Evolutionary conservation across 768 basidiomycete species (phyloP), one percentile per base, ranked within the genome.

Genomic region (Floccularia luteovirens): DNA sequence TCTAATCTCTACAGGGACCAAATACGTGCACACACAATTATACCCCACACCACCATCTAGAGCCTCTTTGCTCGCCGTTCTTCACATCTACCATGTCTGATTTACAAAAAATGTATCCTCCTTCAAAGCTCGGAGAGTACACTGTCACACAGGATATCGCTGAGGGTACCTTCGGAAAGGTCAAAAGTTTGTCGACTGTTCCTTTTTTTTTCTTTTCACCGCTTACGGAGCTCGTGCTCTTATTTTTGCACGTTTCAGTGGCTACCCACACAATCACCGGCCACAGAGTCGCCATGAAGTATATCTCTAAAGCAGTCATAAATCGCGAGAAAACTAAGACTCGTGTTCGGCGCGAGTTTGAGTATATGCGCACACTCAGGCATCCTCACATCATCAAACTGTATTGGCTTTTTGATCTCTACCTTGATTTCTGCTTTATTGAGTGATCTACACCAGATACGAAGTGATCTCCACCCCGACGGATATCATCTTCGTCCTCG

Each of bases 311-410:
- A 59, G 87, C 88, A 24, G 90, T 88, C 49, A 98, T 98, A 42
- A 80, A 85, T 50, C 77, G 82, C 50, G 87, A 89, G 48, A 89
- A 89, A 61, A 96, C 90, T 53, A 92, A 90, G 63, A 83, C 83
- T 41, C 67, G 94, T 43, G 93, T 98, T 5, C 82, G 88, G 55
- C 78, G 91, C 34, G 94, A 98, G 63, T 96, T 96, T 48, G 92
- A 97, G 57, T 98, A 96, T 65, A 87, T 99, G 77, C 81, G 90
- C 41, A 79, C 89, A 25, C 77, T 99, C 13, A 72, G 90, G 27
- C 96, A 99, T 59, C 84, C 94, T 0, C 94, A 99, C 57, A 97
- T 99, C 60, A 87, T 97, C 72, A 98, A 98, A 64, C 75, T 98
- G 93, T 94, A 57, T 51, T 77, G 68, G 17, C 23, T 20, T 40